Percentiles rank a stretch among this genome's conserved stretches.
These are phyloP conservation scores for Leishmania lainsoni DNA, from an alignment of 208 protist species.

Conservation along the genomic window DNA sequence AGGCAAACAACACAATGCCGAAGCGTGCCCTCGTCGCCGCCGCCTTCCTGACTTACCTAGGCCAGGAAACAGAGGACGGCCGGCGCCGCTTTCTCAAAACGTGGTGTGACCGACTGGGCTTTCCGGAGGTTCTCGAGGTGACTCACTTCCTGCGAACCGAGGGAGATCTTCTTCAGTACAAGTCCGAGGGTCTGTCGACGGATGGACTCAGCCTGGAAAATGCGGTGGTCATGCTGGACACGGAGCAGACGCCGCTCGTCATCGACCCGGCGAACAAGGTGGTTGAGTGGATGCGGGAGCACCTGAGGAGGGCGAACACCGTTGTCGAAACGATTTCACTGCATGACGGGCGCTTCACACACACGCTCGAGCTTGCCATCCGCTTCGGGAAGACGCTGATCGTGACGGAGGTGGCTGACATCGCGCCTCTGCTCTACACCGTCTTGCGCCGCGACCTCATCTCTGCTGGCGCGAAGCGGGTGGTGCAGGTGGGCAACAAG, in stretches of 20 bases:
- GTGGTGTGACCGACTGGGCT: conserved; percentile 81
- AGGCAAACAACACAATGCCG: conserved; percentile 75
- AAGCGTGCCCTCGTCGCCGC: conserved; percentile 86
- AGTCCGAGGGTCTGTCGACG: conserved; percentile 93
- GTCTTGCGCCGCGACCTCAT: conserved; percentile 94
- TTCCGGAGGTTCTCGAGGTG: conserved; percentile 47
- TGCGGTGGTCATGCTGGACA: conserved; percentile 94
- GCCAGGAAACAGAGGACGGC: conserved; percentile 81
- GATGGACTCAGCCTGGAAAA: conserved; percentile 97
- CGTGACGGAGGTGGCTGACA: conserved; percentile 94
- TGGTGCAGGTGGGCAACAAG: conserved; percentile 97
- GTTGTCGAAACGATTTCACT: conserved; percentile 87
- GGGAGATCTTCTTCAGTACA: conserved; percentile 95
- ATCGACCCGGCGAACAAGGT: conserved; percentile 96
- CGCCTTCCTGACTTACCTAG: conserved; percentile 94
- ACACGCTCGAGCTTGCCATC: conserved; percentile 96
- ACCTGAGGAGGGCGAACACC: conserved; percentile 76
- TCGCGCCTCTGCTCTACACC: conserved; percentile 95
- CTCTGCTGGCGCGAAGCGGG: conserved; percentile 86
- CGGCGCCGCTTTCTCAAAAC: conserved; percentile 62
- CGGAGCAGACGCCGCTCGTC: conserved; percentile 90
- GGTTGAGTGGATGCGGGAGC: conserved; percentile 90
- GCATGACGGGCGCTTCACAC: conserved; percentile 94
- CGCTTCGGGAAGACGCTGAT: conserved; percentile 98
- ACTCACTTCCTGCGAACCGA: conserved; percentile 93